Conservation (phyloP, 106 monocot species). For the Hemerocallis citrina region DNA sequence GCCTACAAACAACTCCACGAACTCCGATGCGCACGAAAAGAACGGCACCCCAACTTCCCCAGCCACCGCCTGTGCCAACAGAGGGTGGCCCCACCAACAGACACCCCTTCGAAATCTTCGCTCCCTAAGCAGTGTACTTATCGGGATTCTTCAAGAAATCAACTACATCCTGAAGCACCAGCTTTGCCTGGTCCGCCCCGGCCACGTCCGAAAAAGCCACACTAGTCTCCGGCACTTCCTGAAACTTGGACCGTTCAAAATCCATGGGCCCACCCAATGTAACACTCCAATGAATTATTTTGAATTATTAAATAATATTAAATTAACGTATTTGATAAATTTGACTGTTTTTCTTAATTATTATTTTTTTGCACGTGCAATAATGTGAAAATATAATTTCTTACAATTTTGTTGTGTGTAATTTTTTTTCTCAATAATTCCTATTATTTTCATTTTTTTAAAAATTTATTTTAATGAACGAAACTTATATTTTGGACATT, state of each 20-base stretch:
- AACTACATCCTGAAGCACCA: constrained; percentile 93
- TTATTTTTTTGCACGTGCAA: too few relatives aligned
- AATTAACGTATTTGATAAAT: too few relatives aligned
- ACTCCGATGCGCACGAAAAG: constrained; percentile 94
- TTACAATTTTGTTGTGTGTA: too few relatives aligned
- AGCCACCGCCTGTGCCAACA: constrained; percentile 80
- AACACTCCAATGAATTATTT: too few relatives aligned
- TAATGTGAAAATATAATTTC: too few relatives aligned
- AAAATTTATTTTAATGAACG: too few relatives aligned
- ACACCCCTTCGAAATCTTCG: constrained; percentile 92
- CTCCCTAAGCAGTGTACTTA: constrained; percentile 87
- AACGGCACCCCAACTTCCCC: constrained; percentile 93
- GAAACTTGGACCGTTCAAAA: constrained; percentile 91
- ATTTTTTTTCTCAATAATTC: too few relatives aligned
- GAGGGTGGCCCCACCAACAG: constrained; percentile 84
- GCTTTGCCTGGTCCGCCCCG: constrained; percentile 93
- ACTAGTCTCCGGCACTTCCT: constrained; percentile 91
- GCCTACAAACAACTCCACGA: constrained; percentile 92
- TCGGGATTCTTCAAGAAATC: constrained; percentile 96
- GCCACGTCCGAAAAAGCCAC: constrained; percentile 78
- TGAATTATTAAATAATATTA: too few relatives aligned
- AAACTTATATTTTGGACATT: too few relatives aligned
- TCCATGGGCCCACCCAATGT: constrained; percentile 96
- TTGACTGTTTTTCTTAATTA: too few relatives aligned
- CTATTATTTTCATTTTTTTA: too few relatives aligned